Evolutionary conservation across 139 green algal genomes (phyloP), one percentile per base, ranked within the genome.

Genomic region (Astrephomene gubernaculifera): DNA sequence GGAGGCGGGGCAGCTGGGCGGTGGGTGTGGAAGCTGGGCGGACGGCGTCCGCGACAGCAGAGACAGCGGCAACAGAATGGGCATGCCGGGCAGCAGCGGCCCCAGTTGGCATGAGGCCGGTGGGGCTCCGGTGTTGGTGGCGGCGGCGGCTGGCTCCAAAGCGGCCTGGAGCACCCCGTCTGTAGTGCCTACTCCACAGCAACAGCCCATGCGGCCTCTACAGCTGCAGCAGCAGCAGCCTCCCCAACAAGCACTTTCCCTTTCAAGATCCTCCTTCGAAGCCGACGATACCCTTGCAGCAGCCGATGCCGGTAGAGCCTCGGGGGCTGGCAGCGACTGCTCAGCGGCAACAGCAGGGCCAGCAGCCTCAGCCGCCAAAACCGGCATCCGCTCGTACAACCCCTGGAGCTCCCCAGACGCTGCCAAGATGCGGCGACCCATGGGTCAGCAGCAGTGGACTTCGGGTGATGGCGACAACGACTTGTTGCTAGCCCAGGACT

Each of bases 331-430:
- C 12, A 35, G 68, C 68, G 39, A 4, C 31, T 12, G 65, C 33
- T n/a, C n/a, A n/a, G 6, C 35, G 35, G 61, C 27, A 7, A 19
- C 35, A 45, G 1, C 5, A 7, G 7, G 21, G 60, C 27, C 10
- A 9, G 60, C 9, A 2, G 60, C 27, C 25, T 19, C 8, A 10
- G 43, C 35, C n/a, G 27, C 44, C 4, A 61, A 81, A 33, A 24
- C 73, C 12, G 31, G 53, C 35, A 10, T 72, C n/a, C 36, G 76
- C 25, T 83, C 76, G 19, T 52, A 71, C 76, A 63, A 83, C 60
- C 76, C 76, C 39, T 83, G 76, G 76, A 25, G 33, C 72, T 22
- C 41, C 8, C 2, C 71, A 27, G n/a, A 4, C 52, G n/a, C n/a
- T n/a, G 36, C 72, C 35, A 68, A 49, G 53, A 33, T 63, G 35